These are phyloP conservation scores for Xylaria telfairii DNA, from an alignment of 495 filamentous ascomycete species.

Conservation along the genomic window DNA sequence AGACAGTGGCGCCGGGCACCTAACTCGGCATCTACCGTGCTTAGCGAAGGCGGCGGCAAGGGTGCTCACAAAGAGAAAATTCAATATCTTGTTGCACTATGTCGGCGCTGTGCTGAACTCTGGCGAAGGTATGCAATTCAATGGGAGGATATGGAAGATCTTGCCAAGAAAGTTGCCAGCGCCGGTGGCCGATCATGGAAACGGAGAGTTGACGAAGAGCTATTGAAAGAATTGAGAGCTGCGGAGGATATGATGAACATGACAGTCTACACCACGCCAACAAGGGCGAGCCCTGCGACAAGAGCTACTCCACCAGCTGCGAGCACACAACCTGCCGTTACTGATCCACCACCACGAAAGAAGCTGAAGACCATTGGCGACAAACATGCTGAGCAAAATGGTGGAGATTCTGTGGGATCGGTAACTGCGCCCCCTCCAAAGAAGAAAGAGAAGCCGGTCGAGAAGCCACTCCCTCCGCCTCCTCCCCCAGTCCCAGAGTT, in stretches of 20 bases:
- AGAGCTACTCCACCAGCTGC: constrained; percentile 29
- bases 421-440: constrained; percentile 55
- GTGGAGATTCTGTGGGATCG: constrained; percentile 30
- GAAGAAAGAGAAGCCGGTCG: constrained; percentile 70
- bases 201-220: constrained; percentile 86
- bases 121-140: constrained; percentile 96
- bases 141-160: constrained; percentile 94
- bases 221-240: constrained; percentile 74
- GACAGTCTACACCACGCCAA: constrained; percentile 47
- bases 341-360: constrained; percentile 57
- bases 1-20: constrained; percentile 94
- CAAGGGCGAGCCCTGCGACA: constrained; percentile 51
- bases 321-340: constrained; percentile 18
- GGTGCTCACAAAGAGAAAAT: constrained; percentile 72
- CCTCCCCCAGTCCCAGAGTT: constrained; percentile 67
- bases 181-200: constrained; percentile 87
- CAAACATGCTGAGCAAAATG: constrained; percentile 39
- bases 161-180: constrained; percentile 85
- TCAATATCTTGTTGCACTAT: constrained; percentile 83
- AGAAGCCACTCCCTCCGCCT: constrained; percentile 48
- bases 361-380: constrained; percentile 56
- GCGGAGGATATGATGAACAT: constrained; percentile 57
- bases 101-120: constrained; percentile 83
- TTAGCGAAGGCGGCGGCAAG: constrained; percentile 69
- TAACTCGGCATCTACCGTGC: constrained; percentile 72